Evolutionary conservation across 352 stramenopile species (phyloP).

Genomic region (Pythium angustatum): DNA sequence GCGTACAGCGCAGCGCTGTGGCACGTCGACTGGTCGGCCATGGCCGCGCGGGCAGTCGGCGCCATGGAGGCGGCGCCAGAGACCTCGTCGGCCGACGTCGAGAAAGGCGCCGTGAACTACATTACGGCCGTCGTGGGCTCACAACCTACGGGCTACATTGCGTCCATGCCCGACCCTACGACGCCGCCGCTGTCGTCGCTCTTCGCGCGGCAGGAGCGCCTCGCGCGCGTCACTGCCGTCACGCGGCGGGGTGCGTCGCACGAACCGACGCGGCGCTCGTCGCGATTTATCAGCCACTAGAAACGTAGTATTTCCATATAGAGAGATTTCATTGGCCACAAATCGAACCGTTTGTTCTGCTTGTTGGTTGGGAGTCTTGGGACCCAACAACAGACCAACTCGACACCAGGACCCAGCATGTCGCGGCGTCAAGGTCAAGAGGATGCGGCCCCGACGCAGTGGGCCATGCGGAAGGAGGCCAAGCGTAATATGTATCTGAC

Average conservation of each 20-base stretch:
- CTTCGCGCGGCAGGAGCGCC: slow-evolving; percentile 36
- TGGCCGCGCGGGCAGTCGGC: slow-evolving; percentile 45
- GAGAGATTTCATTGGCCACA: slow-evolving; percentile 14
- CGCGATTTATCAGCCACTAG: slow-evolving; percentile 26
- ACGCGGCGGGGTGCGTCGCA: slow-evolving; percentile 29
- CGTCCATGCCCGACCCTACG: slow-evolving; percentile 39
- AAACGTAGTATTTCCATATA: background rate
- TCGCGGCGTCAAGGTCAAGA: slow-evolving; percentile 31
- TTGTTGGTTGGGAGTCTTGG: background rate
- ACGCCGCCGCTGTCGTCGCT: slow-evolving; percentile 50
- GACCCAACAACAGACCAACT: too few relatives aligned
- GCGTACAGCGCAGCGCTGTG: slow-evolving; percentile 48
- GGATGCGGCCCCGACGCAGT: slow-evolving; percentile 49
- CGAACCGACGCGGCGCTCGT: slow-evolving; percentile 17
- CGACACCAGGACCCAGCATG: too few relatives aligned
- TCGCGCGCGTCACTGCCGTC: slow-evolving; percentile 26
- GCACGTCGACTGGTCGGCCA: slow-evolving; percentile 48
- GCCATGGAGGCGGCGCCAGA: slow-evolving; percentile 47
- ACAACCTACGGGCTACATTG: slow-evolving; percentile 54
- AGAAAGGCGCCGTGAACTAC: slow-evolving; percentile 61
- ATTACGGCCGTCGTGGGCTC: slow-evolving; percentile 61
- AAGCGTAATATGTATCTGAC: slow-evolving; percentile 84
- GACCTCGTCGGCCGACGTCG: slow-evolving; percentile 36
- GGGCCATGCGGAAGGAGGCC: slow-evolving; percentile 70
- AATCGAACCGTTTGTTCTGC: background rate